Base-by-base conservation (phyloP, 2,329 filamentous ascomycete genomes). In the Huntiella omanensis region DNA sequence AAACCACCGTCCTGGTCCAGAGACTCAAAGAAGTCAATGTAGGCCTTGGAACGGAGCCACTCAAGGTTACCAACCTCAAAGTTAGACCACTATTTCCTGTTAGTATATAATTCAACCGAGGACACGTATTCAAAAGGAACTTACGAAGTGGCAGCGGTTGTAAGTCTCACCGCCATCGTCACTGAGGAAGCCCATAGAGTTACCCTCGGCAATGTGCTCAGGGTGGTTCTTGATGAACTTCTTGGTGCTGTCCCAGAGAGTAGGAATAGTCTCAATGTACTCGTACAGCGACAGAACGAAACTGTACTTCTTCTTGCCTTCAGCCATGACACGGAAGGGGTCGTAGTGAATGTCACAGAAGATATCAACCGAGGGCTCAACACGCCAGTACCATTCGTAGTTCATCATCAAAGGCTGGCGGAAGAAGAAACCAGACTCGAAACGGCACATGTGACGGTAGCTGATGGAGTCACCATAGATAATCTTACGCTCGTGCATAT, bases 351-450 rank as follows among this genome's bases (percentile, higher is more conserved):
- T 73, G 59, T 98, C 91, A 65, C 91, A 98, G 72, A 77, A 95
- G 51, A 98, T 80, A 68, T 96, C 83, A 59, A 98, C 78, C 64
- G 83, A 91, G 55, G 91, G 91, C 71, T 98, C 91, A 11, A 98
- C 91, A 55, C 92, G 84, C 91, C 91, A 98, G 73, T 98, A 98
- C 75, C 85, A 98, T 60, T 98, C 91, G 64, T 93, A 98, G 61
- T 96, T 86, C 62, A 83, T 66, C 83, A 98, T 87, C 54, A 95
- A 67, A 28, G 77, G 74, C 62, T 98, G 91, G 51, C 82, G 85
- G 76, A 96, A 98, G 73, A 98, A 98, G 72, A 98, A 98, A 35
- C 91, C 91, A 5, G 88, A 96, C 65, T 98, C 91, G 60, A 94
- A 98, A 53, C 91, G 84, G 65, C 91, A 98, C 91, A 98, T 98